Conservation (phyloP, 2,329 filamentous ascomycete species). For the Keithomyces neogunnii region DNA sequence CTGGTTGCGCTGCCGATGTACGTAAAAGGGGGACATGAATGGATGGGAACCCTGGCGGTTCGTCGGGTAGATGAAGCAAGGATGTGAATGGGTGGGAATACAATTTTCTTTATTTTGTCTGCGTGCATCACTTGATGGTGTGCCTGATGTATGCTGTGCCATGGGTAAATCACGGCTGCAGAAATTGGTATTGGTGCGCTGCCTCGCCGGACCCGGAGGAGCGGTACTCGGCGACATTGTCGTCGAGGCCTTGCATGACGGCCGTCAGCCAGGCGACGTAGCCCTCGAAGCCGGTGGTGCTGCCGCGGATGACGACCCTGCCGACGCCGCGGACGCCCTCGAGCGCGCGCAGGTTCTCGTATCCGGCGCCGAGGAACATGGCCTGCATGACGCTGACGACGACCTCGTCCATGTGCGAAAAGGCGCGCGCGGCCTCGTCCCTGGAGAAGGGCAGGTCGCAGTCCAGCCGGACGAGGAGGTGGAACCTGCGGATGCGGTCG, state of each 20-base stretch:
- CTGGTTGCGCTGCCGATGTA: too few relatives aligned
- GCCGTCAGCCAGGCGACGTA: slow-evolving; percentile 32
- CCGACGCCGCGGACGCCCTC: slow-evolving; percentile 34
- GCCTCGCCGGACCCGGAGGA: too few relatives aligned
- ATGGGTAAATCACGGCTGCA: too few relatives aligned
- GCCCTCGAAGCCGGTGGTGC: slow-evolving; percentile 31
- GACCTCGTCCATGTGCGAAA: slow-evolving; percentile 30
- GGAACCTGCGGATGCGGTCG: slow-evolving; percentile 28
- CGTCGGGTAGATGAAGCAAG: too few relatives aligned
- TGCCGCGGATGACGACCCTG: slow-evolving; percentile 26
- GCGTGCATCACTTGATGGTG: too few relatives aligned
- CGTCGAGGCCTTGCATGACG: slow-evolving; percentile 24
- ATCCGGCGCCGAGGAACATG: slow-evolving; percentile 28
- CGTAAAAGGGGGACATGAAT: too few relatives aligned
- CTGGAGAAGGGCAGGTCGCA: slow-evolving; percentile 24
- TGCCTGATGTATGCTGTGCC: too few relatives aligned
- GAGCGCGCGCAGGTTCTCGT: slow-evolving; percentile 29
- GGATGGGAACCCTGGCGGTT: too few relatives aligned
- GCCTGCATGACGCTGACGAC: slow-evolving; percentile 30
- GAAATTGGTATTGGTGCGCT: too few relatives aligned
- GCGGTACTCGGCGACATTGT: not conserved
- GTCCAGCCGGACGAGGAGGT: slow-evolving; percentile 33
- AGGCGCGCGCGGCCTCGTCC: slow-evolving; percentile 21
- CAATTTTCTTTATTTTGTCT: too few relatives aligned
- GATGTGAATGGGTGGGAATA: too few relatives aligned